A percentile compares a stretch with the other conserved stretches of the same genome.
phyloP scores from a whole-genome alignment of 257 asterid genomes.

The Solanum ossicruentum region DNA sequence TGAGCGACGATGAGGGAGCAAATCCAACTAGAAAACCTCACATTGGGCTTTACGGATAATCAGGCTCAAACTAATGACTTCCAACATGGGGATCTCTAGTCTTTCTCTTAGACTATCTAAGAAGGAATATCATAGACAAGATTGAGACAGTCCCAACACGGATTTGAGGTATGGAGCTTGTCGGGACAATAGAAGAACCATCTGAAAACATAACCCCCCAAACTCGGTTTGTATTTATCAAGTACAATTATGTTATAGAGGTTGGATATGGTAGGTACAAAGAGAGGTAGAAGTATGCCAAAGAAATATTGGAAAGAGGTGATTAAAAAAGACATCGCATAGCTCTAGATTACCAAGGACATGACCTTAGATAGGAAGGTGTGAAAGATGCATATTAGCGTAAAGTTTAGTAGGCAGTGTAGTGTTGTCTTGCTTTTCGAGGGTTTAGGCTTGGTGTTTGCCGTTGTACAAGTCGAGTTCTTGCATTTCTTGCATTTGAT shows the following conservation, averaged over 20 bases:
- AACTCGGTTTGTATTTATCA: neutral
- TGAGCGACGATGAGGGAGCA: too few species aligned
- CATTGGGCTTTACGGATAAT: too few species aligned
- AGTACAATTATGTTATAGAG: neutral
- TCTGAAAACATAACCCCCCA: neutral
- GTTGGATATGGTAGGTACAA: neutral
- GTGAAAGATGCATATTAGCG: neutral
- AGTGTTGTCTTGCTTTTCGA: neutral
- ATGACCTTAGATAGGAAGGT: neutral
- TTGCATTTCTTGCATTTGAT: neutral
- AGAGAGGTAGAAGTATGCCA: neutral
- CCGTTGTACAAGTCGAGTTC: neutral
- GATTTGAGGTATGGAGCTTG: neutral
- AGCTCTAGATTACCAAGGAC: neutral
- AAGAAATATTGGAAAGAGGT: neutral
- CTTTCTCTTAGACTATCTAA: neutral
- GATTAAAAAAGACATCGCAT: neutral
- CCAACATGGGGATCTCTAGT: neutral
- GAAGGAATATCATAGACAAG: neutral
- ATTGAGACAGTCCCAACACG: neutral
- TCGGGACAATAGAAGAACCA: neutral
- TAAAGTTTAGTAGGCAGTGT: neutral
- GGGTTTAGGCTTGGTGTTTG: neutral
- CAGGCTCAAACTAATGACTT: too few species aligned
- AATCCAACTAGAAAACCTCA: too few species aligned